Percentiles rank a stretch among this genome's conserved stretches.
phyloP scores from a whole-genome alignment of 345 rosid genomes.

The Corchorus olitorius region DNA sequence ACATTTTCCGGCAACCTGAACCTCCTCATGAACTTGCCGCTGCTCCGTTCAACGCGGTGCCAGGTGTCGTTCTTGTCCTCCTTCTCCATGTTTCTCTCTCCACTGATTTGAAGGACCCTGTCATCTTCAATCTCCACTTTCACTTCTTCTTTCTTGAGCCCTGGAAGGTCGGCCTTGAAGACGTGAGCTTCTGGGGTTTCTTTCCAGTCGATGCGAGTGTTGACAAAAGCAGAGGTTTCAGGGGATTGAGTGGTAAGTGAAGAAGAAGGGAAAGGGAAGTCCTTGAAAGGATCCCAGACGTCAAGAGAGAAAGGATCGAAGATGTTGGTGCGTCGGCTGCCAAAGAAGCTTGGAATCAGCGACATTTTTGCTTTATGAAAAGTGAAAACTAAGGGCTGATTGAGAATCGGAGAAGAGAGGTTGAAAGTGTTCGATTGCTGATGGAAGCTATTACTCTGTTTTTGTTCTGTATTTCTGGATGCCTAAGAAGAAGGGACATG shows the following conservation, averaged over 20 bases:
- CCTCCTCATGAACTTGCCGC: conserved; percentile 8
- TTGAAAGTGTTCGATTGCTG: too few species aligned
- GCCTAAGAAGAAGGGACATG: not conserved
- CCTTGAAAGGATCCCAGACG: conserved; percentile 7
- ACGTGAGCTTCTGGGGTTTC: conserved; percentile 18
- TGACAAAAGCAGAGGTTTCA: not conserved
- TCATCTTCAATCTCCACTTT: conserved; percentile 17
- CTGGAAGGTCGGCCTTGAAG: conserved; percentile 14
- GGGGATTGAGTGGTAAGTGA: not conserved
- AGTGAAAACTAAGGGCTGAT: not conserved
- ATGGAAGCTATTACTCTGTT: not conserved
- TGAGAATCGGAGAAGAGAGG: not conserved
- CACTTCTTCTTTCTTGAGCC: conserved; percentile 7
- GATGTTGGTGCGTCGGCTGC: not conserved
- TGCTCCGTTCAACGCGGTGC: conserved; percentile 14
- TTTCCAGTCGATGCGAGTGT: conserved; percentile 4
- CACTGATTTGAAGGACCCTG: conserved; percentile 18
- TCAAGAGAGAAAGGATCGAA: conserved; percentile 11
- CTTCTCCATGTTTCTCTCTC: not conserved
- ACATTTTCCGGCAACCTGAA: conserved; percentile 14
- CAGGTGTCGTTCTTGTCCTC: conserved; percentile 10
- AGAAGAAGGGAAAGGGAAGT: not conserved
- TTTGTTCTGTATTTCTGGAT: not conserved
- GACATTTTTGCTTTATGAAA: too few species aligned
- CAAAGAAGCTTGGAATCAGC: conserved; percentile 4